These are phyloP conservation scores for Sabuloglossum arenarium DNA, from an alignment of 495 filamentous ascomycete genomes.

Conservation along the genomic window DNA sequence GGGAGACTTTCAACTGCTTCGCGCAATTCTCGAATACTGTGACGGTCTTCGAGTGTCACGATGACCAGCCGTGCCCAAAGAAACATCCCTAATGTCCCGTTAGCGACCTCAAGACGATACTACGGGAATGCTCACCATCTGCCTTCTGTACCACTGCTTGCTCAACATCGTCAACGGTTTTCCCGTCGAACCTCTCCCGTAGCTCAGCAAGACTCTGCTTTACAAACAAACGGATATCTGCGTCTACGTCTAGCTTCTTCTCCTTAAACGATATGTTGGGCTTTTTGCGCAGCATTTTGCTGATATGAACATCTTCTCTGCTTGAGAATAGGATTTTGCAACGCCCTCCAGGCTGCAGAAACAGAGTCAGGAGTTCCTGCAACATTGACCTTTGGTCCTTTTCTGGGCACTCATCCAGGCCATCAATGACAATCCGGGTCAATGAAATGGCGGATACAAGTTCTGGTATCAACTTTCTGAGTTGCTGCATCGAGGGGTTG, in stretches of 20 bases:
- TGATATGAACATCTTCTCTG: not conserved
- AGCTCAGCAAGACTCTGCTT: not conserved
- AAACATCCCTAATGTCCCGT: conserved; percentile 2
- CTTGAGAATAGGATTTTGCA: conserved; percentile 5
- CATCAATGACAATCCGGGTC: conserved; percentile 4
- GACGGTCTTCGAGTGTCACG: not conserved
- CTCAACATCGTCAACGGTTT: conserved; percentile 1
- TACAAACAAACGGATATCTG: not conserved
- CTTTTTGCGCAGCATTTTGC: not conserved
- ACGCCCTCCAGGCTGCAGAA: not conserved
- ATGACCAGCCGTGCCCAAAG: conserved; percentile 1
- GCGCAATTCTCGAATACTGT: not conserved
- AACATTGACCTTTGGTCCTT: not conserved
- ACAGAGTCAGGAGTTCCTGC: not conserved
- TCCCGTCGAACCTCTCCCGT: not conserved
- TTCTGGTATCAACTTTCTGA: not conserved
- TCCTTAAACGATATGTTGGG: not conserved
- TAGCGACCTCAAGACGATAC: not conserved
- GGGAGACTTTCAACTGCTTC: conserved; percentile 3
- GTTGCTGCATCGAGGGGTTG: not conserved
- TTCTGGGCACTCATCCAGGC: conserved; percentile 3
- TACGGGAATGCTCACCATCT: not conserved
- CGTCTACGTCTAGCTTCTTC: not conserved
- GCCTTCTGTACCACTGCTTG: not conserved
- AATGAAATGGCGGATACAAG: not conserved